Evolutionary conservation across 2,329 filamentous ascomycete genomes (phyloP), one percentile per base, ranked within the genome.

Genomic region (Fusarium graminum): DNA sequence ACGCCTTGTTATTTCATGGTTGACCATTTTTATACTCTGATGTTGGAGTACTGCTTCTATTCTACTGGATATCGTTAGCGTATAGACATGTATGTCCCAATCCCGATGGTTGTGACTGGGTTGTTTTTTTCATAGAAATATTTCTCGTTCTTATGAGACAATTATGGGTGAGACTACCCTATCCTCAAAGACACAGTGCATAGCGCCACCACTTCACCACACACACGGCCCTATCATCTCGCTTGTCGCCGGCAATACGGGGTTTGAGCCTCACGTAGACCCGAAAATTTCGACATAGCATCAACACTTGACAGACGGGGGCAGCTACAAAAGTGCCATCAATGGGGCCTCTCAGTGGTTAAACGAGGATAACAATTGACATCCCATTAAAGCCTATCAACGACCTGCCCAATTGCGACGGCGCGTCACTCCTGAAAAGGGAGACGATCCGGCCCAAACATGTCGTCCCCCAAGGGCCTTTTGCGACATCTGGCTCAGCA

Each of bases 391-490:
- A 70, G 26, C 40, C 47, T 34, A 53, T 59, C 40, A 46, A 62
- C 59, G 47, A 68, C 68, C 67, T 72, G 67, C 69, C 70, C 63
- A 66, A 72, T 73, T 58, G 62, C 67, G 65, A 72, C 70, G 46
- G 32, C 58, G 49, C 34, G 38, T 55, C 45, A 51, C 52, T 46
- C 59, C 59, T 62, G 45, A 70, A 59, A 55, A 49, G 59, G 59
- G 58, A 52, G 44, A 59, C 54, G 62, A 64, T 53, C 55, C 52
- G 64, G 59, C 56, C 65, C 71, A 63, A 47, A 63, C 63, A 72
- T 73, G 71, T 64, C 68, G 58, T 70, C 63, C 56, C 68, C 70
- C n/a, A 72, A 53, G 63, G 63, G 71, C 71, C 68, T 73, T 65
- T 71, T 73, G 63, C 71, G 69, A 68, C 69, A 73, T 69, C 63